These are phyloP conservation scores for Daldinia caldariorum DNA, from an alignment of 495 filamentous ascomycete genomes.

Conservation along the genomic window DNA sequence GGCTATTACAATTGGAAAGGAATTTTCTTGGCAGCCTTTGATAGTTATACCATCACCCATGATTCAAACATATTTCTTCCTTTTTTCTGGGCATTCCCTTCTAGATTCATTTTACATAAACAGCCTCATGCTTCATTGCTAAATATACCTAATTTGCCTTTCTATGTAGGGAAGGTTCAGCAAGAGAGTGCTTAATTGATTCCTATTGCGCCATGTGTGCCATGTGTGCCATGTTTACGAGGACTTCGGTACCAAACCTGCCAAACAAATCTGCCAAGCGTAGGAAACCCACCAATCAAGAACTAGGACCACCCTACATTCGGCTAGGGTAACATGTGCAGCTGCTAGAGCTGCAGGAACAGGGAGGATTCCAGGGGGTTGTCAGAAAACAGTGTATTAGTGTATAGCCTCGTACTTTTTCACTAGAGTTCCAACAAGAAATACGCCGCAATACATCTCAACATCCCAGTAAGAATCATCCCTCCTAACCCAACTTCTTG, in stretches of 20 bases:
- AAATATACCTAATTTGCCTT: constrained; percentile 2
- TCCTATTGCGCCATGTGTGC: constrained; percentile 18
- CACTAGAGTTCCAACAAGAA: not conserved
- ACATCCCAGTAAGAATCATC: constrained; percentile 5
- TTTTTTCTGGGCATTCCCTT: constrained; percentile 4
- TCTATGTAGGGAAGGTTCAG: constrained; percentile 1
- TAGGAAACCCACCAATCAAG: constrained; percentile 29
- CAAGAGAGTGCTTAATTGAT: constrained; percentile 1
- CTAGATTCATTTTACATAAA: not conserved
- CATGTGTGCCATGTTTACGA: constrained; percentile 25
- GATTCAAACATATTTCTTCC: not conserved
- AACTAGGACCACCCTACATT: not conserved
- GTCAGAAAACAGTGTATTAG: constrained; percentile 25
- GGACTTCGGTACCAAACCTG: not conserved
- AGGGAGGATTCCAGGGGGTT: constrained; percentile 33
- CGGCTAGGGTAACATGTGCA: constrained; percentile 26
- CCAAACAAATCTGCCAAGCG: constrained; percentile 2
- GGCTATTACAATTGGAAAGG: not conserved
- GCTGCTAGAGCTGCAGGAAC: constrained; percentile 40
- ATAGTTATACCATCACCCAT: not conserved
- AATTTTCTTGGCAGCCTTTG: not conserved
- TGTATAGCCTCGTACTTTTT: constrained; percentile 21
- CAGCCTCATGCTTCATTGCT: constrained; percentile 7
- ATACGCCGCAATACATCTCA: constrained; percentile 11
- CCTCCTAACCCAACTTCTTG: constrained; percentile 9